These are phyloP conservation scores for Penicillium soppii DNA, from an alignment of 495 filamentous ascomycete species.

Conservation along the genomic window DNA sequence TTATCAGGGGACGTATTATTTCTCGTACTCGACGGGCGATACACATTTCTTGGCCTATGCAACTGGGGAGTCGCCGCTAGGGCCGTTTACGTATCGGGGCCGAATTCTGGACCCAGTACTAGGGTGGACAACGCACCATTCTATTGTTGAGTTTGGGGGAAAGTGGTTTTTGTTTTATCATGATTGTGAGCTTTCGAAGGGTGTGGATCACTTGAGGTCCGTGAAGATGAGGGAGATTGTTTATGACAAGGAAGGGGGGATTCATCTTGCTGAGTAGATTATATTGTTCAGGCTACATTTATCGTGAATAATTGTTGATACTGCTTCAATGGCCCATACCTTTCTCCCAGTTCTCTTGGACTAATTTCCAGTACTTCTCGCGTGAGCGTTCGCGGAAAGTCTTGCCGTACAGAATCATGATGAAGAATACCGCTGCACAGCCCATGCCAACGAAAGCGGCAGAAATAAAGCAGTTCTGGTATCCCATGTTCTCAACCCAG, in stretches of 20 bases:
- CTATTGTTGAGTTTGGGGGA: slow-evolving; percentile 68
- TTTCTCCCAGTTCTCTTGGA: slow-evolving; percentile 38
- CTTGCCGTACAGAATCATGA: slow-evolving; percentile 58
- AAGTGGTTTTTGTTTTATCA: slow-evolving; percentile 74
- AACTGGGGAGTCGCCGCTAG: slow-evolving; percentile 56
- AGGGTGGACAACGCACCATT: slow-evolving; percentile 79
- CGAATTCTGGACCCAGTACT: slow-evolving; percentile 70
- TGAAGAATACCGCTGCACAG: slow-evolving; percentile 50
- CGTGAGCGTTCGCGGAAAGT: slow-evolving; percentile 35
- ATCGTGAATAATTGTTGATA: background rate
- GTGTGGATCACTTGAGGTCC: slow-evolving; percentile 63
- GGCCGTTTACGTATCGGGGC: slow-evolving; percentile 69
- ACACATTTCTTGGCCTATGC: slow-evolving; percentile 71
- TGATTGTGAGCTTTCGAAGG: slow-evolving; percentile 61
- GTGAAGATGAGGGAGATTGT: slow-evolving; percentile 73
- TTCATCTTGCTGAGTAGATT: slow-evolving; percentile 29
- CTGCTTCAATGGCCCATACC: slow-evolving; percentile 37
- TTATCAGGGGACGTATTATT: slow-evolving; percentile 66
- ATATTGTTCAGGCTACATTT: background rate
- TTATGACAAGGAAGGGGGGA: slow-evolving; percentile 63
- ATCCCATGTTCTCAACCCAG: slow-evolving; percentile 59
- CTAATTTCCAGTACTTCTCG: slow-evolving; percentile 43
- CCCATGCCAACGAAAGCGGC: slow-evolving; percentile 60
- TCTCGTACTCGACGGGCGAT: slow-evolving; percentile 74
- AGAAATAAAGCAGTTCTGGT: slow-evolving; percentile 63